Conservation (phyloP, 768 basidiomycete genomes). For the Phaeotremella skinneri region DNA sequence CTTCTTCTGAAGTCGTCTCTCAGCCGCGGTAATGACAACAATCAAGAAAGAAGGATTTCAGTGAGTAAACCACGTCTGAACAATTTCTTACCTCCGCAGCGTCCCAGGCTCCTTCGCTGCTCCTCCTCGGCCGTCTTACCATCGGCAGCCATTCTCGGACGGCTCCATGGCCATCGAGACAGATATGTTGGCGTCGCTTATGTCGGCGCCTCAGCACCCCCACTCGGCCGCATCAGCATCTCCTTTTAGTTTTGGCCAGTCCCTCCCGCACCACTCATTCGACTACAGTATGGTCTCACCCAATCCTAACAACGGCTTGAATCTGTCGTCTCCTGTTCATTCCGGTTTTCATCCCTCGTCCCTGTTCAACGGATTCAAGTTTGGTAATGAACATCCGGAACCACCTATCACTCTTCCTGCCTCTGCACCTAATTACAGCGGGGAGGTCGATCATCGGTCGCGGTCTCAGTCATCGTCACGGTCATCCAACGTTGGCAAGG, state of each 20-base stretch:
- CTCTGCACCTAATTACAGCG: not conserved
- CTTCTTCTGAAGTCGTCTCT: too few species aligned
- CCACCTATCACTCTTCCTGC: slow-evolving; percentile 21
- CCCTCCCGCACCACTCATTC: slow-evolving; percentile 20
- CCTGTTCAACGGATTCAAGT: slow-evolving; percentile 28
- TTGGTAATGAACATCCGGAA: slow-evolving; percentile 25
- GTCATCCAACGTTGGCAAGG: slow-evolving; percentile 25
- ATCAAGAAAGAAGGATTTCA: slow-evolving; percentile 6
- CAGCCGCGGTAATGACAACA: not conserved
- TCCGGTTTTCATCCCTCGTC: slow-evolving; percentile 21
- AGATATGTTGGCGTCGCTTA: slow-evolving; percentile 27
- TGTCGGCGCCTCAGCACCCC: slow-evolving; percentile 14
- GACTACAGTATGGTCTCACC: slow-evolving; percentile 22
- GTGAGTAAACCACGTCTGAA: not conserved
- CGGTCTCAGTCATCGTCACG: slow-evolving; percentile 25
- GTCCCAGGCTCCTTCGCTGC: slow-evolving; percentile 3
- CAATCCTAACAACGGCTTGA: slow-evolving; percentile 7
- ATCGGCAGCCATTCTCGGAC: slow-evolving; percentile 34
- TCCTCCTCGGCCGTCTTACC: slow-evolving; percentile 19
- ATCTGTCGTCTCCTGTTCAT: slow-evolving; percentile 7
- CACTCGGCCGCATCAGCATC: slow-evolving; percentile 15
- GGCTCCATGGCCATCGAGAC: slow-evolving; percentile 39
- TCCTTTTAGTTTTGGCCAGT: slow-evolving; percentile 19
- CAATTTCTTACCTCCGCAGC: not conserved
- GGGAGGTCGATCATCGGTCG: slow-evolving; percentile 18